These are phyloP conservation scores for Porpolomopsis calyptriformis DNA, from an alignment of 768 basidiomycete genomes.

Conservation along the genomic window DNA sequence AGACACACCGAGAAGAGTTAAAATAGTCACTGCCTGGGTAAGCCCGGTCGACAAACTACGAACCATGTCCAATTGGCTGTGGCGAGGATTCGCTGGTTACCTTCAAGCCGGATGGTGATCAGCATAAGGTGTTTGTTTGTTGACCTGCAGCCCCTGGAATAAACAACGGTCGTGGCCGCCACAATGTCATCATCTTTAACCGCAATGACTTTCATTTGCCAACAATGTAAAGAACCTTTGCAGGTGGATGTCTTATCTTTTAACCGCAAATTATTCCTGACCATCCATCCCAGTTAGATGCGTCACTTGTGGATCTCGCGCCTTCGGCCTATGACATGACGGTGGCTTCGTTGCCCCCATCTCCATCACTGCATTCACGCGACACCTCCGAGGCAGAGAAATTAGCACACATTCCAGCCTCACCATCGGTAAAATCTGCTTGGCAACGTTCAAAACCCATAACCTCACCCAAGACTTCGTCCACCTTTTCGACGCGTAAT, in stretches of 20 bases:
- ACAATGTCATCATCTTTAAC: no score
- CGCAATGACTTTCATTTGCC: slow-evolving; percentile 39
- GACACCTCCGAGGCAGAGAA: slow-evolving; percentile 33
- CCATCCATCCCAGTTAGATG: slow-evolving; percentile 51
- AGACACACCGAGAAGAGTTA: no score
- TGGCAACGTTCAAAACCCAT: slow-evolving; percentile 50
- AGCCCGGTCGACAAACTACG: no score
- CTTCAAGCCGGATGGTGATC: no score
- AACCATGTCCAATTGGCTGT: no score
- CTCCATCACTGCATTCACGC: slow-evolving; percentile 31
- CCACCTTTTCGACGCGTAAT: slow-evolving; percentile 40
- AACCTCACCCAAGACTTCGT: slow-evolving; percentile 21
- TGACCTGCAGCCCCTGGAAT: background rate
- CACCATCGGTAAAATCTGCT: slow-evolving; percentile 45
- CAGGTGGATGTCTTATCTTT: slow-evolving; percentile 37
- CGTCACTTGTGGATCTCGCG: slow-evolving; percentile 78
- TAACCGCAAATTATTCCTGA: background rate
- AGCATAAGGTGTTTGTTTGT: no score
- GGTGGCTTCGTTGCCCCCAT: slow-evolving; percentile 52
- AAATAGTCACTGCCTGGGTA: no score
- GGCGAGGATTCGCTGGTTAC: no score
- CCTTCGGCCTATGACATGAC: slow-evolving; percentile 86
- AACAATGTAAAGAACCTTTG: slow-evolving; percentile 86
- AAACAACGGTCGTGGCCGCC: background rate
- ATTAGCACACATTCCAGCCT: slow-evolving; percentile 35